Evolutionary conservation across 495 filamentous ascomycete species (phyloP), one percentile per base, ranked within the genome.

Genomic region (Tuber indicum): DNA sequence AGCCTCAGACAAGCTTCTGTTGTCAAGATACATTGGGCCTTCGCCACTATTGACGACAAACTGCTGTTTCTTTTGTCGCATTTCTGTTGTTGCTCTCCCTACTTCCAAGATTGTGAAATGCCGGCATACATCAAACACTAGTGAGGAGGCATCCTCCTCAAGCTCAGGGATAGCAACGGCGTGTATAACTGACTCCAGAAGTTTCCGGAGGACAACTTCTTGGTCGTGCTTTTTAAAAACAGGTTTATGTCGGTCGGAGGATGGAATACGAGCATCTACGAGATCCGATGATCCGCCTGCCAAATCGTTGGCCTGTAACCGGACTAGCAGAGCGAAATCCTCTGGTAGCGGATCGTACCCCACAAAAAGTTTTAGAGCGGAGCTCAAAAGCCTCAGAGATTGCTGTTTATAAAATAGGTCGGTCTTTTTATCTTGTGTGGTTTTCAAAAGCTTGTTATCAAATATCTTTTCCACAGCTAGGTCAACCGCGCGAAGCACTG

Each of bases 51-150:
- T 87, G 9, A 94, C 92, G 82, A 96, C 90, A 78, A 98, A 99
- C 6, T 91, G 88, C 78, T 91, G 91, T 42, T 85, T 87, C 32
- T 85, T 87, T 74, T 92, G 92, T 83, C 92, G 92, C 79, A 90
- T 86, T 74, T 95, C 90, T 43, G 91, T 89, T 70, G 98, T 86
- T 21, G 92, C 89, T 73, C 90, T 89, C 69, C 93, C 94, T 12
- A 98, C 86, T 85, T 99, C 96, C n/a, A 98, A 86, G 71, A 99
- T 87, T 1, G 93, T 91, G 77, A 98, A 94, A 84, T 99, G 96
- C 36, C 91, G 90, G 81, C 92, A 94, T 4, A 98, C 85, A 83
- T 96, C 92, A 14, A 90, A 86, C 21, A 97, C 87, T 73, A 98
- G 90, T 3, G 88, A 81, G 43, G 88, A 89, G 2, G 94, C 94